phyloP scores from a whole-genome alignment of 2,329 filamentous ascomycete genomes.

The Fusarium sp. region DNA sequence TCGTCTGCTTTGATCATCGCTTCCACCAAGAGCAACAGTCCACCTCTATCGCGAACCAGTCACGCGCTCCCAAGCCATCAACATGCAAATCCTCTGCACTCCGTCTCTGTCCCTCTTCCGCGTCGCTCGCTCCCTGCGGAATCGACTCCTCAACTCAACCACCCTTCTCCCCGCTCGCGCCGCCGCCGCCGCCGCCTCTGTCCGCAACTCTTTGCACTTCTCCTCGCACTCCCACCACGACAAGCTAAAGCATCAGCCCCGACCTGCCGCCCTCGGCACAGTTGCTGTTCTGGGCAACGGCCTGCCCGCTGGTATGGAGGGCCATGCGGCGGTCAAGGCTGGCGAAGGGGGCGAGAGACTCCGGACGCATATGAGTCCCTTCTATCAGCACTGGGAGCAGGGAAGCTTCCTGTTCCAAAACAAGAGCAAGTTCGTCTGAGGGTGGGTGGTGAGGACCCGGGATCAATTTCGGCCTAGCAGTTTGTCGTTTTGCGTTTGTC shows the following conservation, averaged over 20 bases:
- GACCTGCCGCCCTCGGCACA: conserved; percentile 46
- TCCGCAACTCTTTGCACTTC: conserved; percentile 44
- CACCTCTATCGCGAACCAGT: not conserved
- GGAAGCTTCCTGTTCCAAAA: conserved; percentile 35
- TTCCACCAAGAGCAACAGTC: not conserved
- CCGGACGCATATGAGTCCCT: conserved; percentile 43
- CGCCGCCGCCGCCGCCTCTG: conserved; percentile 43
- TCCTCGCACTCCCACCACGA: conserved; percentile 34
- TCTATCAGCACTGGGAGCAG: conserved; percentile 45
- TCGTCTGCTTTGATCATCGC: conserved; percentile 10
- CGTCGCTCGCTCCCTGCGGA: conserved; percentile 42
- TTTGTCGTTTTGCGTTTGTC: conserved; percentile 22
- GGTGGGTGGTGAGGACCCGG: not conserved
- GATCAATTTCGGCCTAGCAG: not conserved
- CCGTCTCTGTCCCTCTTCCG: conserved; percentile 37
- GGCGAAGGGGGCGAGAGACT: conserved; percentile 35
- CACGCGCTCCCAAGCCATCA: conserved; percentile 1
- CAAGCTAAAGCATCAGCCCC: conserved; percentile 41
- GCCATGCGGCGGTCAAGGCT: conserved; percentile 33
- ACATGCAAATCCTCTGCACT: conserved; percentile 46
- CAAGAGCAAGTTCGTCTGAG: conserved; percentile 25
- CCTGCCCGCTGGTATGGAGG: conserved; percentile 19
- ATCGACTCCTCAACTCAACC: conserved; percentile 40
- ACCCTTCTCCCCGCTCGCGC: conserved; percentile 38
- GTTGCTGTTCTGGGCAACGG: conserved; percentile 43